These are phyloP conservation scores for Bruguiera sexangula DNA, from an alignment of 345 rosid genomes.

Conservation along the genomic window DNA sequence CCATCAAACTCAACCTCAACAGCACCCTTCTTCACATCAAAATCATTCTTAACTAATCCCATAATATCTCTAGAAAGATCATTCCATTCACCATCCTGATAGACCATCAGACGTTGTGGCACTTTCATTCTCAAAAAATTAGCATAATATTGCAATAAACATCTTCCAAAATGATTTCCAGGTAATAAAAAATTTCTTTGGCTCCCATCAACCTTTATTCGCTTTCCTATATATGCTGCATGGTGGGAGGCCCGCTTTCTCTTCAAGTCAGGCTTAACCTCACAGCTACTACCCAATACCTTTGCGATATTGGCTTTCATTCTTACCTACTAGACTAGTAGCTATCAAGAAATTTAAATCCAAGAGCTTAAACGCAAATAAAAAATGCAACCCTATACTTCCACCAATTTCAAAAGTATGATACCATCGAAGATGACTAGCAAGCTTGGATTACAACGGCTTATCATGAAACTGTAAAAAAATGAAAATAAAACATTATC, in stretches of 20 bases:
- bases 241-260: slow-evolving; percentile 42
- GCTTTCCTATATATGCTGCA: slow-evolving; percentile 42
- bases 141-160: slow-evolving; percentile 54
- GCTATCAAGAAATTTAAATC: slow-evolving; percentile 48
- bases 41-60: slow-evolving; percentile 44
- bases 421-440: slow-evolving; percentile 23
- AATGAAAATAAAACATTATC: too few relatives aligned
- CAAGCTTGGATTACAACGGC: too few relatives aligned
- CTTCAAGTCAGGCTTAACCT: slow-evolving; percentile 36
- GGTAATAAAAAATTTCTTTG: slow-evolving; percentile 25
- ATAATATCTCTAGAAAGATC: slow-evolving; percentile 55
- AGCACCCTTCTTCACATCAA: slow-evolving; percentile 57
- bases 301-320: slow-evolving; percentile 46
- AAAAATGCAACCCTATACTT: slow-evolving; percentile 29
- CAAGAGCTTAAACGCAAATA: slow-evolving; percentile 35
- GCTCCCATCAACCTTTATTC: slow-evolving; percentile 44
- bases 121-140: slow-evolving; percentile 64
- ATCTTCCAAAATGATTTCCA: slow-evolving; percentile 31
- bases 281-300: slow-evolving; percentile 27
- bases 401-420: slow-evolving; percentile 39
- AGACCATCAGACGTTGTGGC: slow-evolving; percentile 67
- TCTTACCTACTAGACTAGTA: slow-evolving; percentile 38
- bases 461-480: too few relatives aligned
- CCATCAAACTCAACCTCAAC: slow-evolving; percentile 54
- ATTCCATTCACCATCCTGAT: slow-evolving; percentile 74